phyloP scores from a whole-genome alignment of 2,329 filamentous ascomycete genomes.

The Diaporthe velutina region DNA sequence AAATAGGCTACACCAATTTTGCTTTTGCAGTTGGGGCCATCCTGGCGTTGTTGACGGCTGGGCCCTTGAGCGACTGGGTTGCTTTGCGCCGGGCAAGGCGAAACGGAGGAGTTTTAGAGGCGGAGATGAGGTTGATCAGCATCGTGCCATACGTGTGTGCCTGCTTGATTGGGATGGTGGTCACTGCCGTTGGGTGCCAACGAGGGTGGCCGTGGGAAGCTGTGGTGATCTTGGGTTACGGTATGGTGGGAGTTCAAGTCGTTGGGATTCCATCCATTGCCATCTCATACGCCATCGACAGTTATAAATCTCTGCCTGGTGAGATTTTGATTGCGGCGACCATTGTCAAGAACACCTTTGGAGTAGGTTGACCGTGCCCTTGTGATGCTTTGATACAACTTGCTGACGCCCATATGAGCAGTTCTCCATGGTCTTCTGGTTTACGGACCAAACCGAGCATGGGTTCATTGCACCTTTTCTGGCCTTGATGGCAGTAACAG shows the following conservation, averaged over 20 bases:
- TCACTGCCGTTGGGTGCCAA: constrained; percentile 61
- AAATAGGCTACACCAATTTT: constrained; percentile 63
- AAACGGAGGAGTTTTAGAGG: constrained; percentile 58
- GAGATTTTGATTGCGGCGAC: constrained; percentile 72
- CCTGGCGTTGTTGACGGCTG: constrained; percentile 54
- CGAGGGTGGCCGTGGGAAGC: constrained; percentile 59
- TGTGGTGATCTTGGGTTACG: constrained; percentile 61
- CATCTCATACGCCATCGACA: constrained; percentile 70
- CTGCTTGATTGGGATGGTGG: constrained; percentile 57
- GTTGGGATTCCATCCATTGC: constrained; percentile 69
- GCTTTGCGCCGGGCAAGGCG: constrained; percentile 51
- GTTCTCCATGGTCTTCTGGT: constrained; percentile 50
- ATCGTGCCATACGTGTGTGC: constrained; percentile 57
- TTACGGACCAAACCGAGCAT: constrained; percentile 45
- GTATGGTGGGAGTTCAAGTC: constrained; percentile 46
- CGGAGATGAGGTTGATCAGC: constrained; percentile 59
- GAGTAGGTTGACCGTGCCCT: constrained; percentile 47
- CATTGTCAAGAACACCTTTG: constrained; percentile 69
- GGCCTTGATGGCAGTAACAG: constrained; percentile 46
- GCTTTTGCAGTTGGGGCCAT: constrained; percentile 56
- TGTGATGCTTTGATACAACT: not conserved
- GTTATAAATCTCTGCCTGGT: constrained; percentile 68
- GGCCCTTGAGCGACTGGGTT: constrained; percentile 58
- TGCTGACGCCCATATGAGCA: constrained; percentile 28
- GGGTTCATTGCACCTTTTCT: constrained; percentile 47